Percentiles rank a stretch among this genome's conserved stretches.
These are phyloP conservation scores for Penicillium sp. DNA, from an alignment of 2,329 filamentous ascomycete genomes.

Conservation along the genomic window DNA sequence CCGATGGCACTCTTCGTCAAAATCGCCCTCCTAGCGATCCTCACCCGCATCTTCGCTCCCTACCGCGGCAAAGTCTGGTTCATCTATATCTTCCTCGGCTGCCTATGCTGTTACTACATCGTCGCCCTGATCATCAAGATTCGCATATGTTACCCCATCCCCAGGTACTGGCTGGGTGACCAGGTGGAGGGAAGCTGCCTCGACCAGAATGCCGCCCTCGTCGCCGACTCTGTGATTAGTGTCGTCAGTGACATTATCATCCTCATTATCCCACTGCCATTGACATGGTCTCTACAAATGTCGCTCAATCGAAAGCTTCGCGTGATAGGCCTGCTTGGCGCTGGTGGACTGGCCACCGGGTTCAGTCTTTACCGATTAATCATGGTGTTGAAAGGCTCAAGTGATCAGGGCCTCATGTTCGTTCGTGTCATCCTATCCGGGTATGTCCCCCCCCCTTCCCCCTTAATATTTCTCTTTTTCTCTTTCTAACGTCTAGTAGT, in stretches of 20 bases:
- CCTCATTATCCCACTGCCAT: slow-evolving; percentile 29
- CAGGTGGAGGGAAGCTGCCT: slow-evolving; percentile 25
- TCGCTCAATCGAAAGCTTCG: slow-evolving; percentile 30
- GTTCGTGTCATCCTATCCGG: slow-evolving; percentile 32
- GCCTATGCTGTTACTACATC: slow-evolving; percentile 30
- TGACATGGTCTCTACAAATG: slow-evolving; percentile 36
- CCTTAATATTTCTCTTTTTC: neutral
- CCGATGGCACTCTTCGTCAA: slow-evolving; percentile 35
- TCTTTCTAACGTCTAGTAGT: slow-evolving; percentile 13
- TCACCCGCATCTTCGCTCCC: slow-evolving; percentile 33
- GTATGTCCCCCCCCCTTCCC: slow-evolving; percentile 19
- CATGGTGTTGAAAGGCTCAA: slow-evolving; percentile 29
- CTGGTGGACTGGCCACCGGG: slow-evolving; percentile 32
- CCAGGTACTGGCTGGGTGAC: slow-evolving; percentile 28
- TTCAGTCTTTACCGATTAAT: slow-evolving; percentile 35
- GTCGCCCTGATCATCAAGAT: slow-evolving; percentile 33
- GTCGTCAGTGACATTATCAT: slow-evolving; percentile 33
- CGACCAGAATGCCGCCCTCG: slow-evolving; percentile 31
- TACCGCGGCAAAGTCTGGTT: slow-evolving; percentile 28
- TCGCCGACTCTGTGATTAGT: slow-evolving; percentile 35
- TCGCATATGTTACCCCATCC: slow-evolving; percentile 32
- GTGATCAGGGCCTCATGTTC: slow-evolving; percentile 30
- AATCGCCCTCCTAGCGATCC: slow-evolving; percentile 31
- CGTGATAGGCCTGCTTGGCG: slow-evolving; percentile 32
- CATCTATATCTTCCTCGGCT: slow-evolving; percentile 30